A percentile compares a stretch with the other conserved stretches of the same genome.
Evolutionary conservation across 2,329 filamentous ascomycete genomes (phyloP).

Genomic region (Zasmidium angulare): DNA sequence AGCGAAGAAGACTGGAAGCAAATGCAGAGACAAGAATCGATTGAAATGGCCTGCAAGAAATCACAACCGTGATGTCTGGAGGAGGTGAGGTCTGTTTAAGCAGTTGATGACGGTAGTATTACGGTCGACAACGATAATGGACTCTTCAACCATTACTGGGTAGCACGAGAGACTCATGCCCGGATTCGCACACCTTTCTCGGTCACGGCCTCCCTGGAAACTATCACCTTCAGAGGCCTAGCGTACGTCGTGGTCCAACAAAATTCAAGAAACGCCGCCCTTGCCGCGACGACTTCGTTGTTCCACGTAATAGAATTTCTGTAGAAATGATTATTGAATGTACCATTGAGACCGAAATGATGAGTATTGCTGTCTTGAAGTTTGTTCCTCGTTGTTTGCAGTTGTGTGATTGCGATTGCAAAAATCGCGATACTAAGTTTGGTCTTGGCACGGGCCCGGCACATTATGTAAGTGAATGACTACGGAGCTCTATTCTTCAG

Average conservation of each 20-base stretch:
- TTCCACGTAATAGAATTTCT: background rate
- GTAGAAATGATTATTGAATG: background rate
- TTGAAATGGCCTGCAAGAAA: background rate
- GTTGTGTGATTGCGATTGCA: too few relatives aligned
- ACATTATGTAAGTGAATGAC: too few relatives aligned
- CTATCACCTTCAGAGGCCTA: background rate
- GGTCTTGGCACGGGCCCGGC: too few relatives aligned
- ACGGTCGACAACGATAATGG: background rate
- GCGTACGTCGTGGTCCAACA: background rate
- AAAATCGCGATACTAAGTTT: too few relatives aligned
- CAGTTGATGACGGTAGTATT: background rate
- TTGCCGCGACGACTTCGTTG: background rate
- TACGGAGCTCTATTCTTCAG: too few relatives aligned
- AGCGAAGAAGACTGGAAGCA: background rate
- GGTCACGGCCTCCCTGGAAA: background rate
- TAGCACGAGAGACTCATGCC: too few relatives aligned
- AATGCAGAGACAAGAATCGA: background rate
- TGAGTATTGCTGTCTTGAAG: too few relatives aligned
- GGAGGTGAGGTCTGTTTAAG: background rate
- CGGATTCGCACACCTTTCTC: too few relatives aligned
- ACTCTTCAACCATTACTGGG: background rate
- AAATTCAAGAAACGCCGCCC: background rate
- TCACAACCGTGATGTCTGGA: background rate
- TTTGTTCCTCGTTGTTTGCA: too few relatives aligned
- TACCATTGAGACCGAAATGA: too few relatives aligned